Evolutionary conservation across 176 grass and related monocot genomes (phyloP).

Genomic region (Phoenix roebelenii): DNA sequence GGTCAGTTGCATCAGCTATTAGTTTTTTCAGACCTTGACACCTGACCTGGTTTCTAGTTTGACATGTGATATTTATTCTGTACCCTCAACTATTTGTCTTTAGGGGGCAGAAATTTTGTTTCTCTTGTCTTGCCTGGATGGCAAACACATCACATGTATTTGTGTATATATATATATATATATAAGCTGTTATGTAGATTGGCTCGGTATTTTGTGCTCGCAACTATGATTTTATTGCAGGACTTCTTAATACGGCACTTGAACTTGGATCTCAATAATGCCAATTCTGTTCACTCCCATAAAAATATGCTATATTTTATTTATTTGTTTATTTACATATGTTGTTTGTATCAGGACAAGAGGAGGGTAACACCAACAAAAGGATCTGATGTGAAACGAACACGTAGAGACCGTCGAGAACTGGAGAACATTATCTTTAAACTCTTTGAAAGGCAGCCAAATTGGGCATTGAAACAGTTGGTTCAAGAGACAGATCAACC

Average conservation of each 20-base stretch:
- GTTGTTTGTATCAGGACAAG: slow-evolving; percentile 43
- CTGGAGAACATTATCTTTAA: slow-evolving; percentile 95
- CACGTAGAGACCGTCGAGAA: slow-evolving; percentile 65
- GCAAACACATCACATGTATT: too few species aligned
- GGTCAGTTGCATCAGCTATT: background rate
- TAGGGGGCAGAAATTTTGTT: too few species aligned
- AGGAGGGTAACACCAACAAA: slow-evolving; percentile 63
- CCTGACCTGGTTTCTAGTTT: background rate
- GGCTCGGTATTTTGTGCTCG: too few species aligned
- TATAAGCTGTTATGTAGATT: too few species aligned
- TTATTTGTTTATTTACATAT: background rate
- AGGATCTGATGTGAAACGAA: slow-evolving; percentile 74
- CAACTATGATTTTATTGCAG: too few species aligned
- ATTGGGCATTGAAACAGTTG: slow-evolving; percentile 87
- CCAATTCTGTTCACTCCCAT: too few species aligned
- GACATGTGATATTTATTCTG: background rate
- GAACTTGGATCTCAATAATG: too few species aligned
- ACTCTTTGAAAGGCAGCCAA: slow-evolving; percentile 83
- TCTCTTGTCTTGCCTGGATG: too few species aligned
- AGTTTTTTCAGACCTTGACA: background rate
- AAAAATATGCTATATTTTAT: too few species aligned
- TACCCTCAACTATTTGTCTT: too few species aligned
- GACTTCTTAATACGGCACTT: too few species aligned
- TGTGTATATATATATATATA: too few species aligned
- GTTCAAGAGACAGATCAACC: slow-evolving; percentile 90